Base-by-base conservation (phyloP, 352 stramenopile species). In the Stephanocyclus meneghinianus region DNA sequence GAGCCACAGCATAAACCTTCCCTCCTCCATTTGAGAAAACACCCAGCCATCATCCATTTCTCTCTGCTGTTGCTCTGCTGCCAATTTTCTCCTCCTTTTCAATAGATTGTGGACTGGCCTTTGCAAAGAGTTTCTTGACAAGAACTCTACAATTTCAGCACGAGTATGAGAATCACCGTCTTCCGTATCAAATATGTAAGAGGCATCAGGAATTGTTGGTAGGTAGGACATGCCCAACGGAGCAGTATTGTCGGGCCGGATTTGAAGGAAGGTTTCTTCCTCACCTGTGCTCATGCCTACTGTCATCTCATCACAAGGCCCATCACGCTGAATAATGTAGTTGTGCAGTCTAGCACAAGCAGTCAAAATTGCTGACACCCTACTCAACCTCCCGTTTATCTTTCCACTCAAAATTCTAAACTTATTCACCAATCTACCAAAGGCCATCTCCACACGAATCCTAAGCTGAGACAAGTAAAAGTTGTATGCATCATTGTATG, bases 381-480 rank as follows among this genome's bases (percentile, higher is more conserved):
- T 67, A n/a, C 69, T 18, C 37, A 80, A 57, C 6, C 29, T 51
- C 5, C 26, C 44, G 15, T 71, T 32, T 4, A 84, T 10, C n/a
- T 76, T 80, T 18, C 45, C 29, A 40, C 53, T 48, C 15, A 84
- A 67, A 18, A 84, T 84, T 2, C 76, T n/a, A 51, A 73, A 83
- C 59, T 84, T 84, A 55, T 67, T 72, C 15, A 71, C 62, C 5
- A 84, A 40, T 1, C 81, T n/a, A 9, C 71, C 81, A 21, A 89
- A 90, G 9, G 81, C 73, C 84, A 91, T 89, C 44, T 91, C 84
- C 35, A 92, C 81, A 11, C 79, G 72, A 42, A 92, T 91, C 1
- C 87, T 40, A 0, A 90, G 40, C 29, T 90, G 84, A 18, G 74
- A 86, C 4, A 89, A 53, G 30, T 82, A 81, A 60, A 86, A 91